Percentiles rank a stretch among this genome's conserved stretches.
phyloP scores from a whole-genome alignment of 345 rosid genomes.

The Isatis tinctoria region DNA sequence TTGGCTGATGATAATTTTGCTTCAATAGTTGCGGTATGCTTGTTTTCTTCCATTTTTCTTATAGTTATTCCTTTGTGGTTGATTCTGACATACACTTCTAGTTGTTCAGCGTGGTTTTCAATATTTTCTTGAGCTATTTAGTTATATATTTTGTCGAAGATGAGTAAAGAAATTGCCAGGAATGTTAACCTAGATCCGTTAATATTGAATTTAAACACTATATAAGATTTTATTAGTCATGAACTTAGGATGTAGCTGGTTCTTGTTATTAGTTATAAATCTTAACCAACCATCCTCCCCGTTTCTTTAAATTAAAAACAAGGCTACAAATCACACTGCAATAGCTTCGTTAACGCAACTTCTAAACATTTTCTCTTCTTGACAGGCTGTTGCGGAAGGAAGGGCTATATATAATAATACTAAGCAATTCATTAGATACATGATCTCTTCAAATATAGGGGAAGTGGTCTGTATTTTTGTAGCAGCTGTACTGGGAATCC shows the following conservation, averaged over 20 bases:
- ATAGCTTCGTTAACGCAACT: neutral
- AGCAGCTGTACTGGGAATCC: slow-evolving; percentile 98
- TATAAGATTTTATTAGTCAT: neutral
- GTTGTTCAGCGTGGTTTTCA: neutral
- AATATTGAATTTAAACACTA: neutral
- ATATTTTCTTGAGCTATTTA: neutral
- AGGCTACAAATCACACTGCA: slow-evolving; percentile 19
- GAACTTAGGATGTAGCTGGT: neutral
- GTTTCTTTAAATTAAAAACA: neutral
- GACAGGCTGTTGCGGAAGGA: slow-evolving; percentile 99
- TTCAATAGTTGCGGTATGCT: slow-evolving; percentile 85
- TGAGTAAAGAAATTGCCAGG: neutral
- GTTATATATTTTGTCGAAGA: neutral
- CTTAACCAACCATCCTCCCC: neutral
- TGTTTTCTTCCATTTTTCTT: slow-evolving; percentile 13
- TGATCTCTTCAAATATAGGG: slow-evolving; percentile 99
- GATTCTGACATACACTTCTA: neutral
- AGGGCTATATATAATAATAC: slow-evolving; percentile 98
- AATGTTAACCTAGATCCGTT: neutral
- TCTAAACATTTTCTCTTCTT: slow-evolving; percentile 22
- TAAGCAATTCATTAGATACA: slow-evolving; percentile 98
- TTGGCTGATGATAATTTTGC: slow-evolving; percentile 99
- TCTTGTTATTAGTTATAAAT: neutral
- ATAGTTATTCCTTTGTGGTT: slow-evolving; percentile 8
- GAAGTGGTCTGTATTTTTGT: slow-evolving; percentile 99